Evolutionary conservation across 2,329 filamentous ascomycete genomes (phyloP), one percentile per base, ranked within the genome.

Genomic region (Paramyrothecium roridum): DNA sequence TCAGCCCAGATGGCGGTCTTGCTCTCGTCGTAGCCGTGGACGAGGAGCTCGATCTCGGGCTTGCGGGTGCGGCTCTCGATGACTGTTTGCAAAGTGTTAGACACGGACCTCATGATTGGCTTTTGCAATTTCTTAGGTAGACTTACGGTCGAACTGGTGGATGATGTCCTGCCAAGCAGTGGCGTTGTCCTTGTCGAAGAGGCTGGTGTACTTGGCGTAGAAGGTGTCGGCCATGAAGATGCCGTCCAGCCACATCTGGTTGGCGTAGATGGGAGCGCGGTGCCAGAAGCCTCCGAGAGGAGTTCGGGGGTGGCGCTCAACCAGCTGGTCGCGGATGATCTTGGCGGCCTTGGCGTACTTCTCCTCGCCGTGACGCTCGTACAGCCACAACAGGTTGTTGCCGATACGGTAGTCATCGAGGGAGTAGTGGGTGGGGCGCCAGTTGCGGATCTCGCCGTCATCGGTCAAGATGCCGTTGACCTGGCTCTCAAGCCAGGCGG

Each of bases 241-340:
- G 1, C 82, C 82, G 59, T 83, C 80, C 0, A 84, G 71, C 81
- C 81, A 84, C 81, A 83, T 83, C 63, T 84, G 78, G 58, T 81
- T 74, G 20, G 70, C 71, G 58, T 81, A 82, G 3, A 70, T 67
- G 33, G 77, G 68, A n/a, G 71, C 65, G 1, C 67, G 61, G 59
- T 84, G 81, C 79, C 80, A 84, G 70, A 84, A 80, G 1, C 81
- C 81, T 10, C 81, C 81, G 0, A 71, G 64, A 0, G 75, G 65
- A 0, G 77, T 84, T 17, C 81, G 72, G 4, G 79, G 79, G 57
- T 80, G 79, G 34, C 71, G 65, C 57, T 81, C 67, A 7, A 84
- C 62, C 57, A 80, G 76, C 10, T 30, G 26, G 17, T 67, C 59
- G 8, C 78, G 70, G 47, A 84, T 70, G 3, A 70, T 69, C 6